phyloP scores from a whole-genome alignment of 192 early-diverging fungal species.

The Phlyctochytrium arcticum region DNA sequence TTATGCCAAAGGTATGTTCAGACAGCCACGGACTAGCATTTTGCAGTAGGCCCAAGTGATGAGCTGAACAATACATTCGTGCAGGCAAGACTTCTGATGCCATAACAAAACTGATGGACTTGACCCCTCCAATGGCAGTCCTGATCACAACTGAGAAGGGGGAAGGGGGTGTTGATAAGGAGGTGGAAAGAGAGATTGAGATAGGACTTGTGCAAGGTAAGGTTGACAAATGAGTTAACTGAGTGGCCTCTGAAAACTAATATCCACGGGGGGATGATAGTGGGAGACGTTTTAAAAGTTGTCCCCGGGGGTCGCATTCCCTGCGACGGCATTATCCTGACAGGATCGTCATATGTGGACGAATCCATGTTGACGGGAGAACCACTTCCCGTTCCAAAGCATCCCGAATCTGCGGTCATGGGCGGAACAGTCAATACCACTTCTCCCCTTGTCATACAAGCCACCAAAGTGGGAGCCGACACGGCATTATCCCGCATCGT shows the following conservation, averaged over 20 bases:
- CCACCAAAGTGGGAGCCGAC: slow-evolving; percentile 54
- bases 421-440: slow-evolving; percentile 66
- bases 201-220: slow-evolving; percentile 55
- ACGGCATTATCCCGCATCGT: slow-evolving; percentile 91
- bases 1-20: slow-evolving; percentile 72
- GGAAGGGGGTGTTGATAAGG: slow-evolving; percentile 3
- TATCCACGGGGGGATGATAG: too few species aligned
- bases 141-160: slow-evolving; percentile 44
- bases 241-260: too few species aligned
- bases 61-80: too few species aligned
- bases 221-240: too few species aligned
- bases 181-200: slow-evolving; percentile 46
- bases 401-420: slow-evolving; percentile 36
- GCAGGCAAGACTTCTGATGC: slow-evolving; percentile 62
- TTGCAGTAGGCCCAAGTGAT: too few species aligned
- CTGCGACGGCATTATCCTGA: slow-evolving; percentile 61
- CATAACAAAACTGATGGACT: slow-evolving; percentile 67
- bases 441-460: slow-evolving; percentile 58
- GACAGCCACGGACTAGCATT: background rate
- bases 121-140: slow-evolving; percentile 68
- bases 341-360: slow-evolving; percentile 62
- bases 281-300: slow-evolving; percentile 74
- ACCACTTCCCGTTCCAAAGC: slow-evolving; percentile 62
- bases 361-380: slow-evolving; percentile 85
- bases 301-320: slow-evolving; percentile 65